phyloP scores from a whole-genome alignment of 192 early-diverging fungal species.

The Funneliformis geosporum region DNA sequence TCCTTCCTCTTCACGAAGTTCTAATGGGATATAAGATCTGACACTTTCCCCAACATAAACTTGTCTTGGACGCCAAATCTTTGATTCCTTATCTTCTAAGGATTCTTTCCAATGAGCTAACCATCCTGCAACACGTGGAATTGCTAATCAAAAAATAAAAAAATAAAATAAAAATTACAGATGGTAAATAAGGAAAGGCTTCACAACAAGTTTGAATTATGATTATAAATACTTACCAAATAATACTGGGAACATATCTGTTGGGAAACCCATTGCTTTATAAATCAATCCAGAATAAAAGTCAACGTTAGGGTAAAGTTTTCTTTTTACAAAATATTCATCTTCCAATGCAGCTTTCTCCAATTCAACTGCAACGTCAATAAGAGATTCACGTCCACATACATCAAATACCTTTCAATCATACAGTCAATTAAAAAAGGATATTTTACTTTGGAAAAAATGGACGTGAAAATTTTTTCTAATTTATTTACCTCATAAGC shows the following conservation, averaged over 20 bases:
- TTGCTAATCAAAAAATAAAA: conserved; percentile 34
- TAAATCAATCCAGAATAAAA: conserved; percentile 62
- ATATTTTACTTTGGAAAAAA: not conserved
- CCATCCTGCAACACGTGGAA: conserved; percentile 57
- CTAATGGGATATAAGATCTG: conserved; percentile 48
- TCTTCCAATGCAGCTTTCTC: conserved; percentile 60
- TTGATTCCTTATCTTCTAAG: conserved; percentile 50
- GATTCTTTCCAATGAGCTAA: conserved; percentile 68
- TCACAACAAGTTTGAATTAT: not conserved
- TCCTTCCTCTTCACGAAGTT: conserved; percentile 16
- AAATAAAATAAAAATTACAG: not conserved
- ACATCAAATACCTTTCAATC: conserved; percentile 58
- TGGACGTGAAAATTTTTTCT: not conserved
- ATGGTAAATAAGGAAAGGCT: not conserved
- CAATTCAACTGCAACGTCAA: conserved; percentile 65
- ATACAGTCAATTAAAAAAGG: conserved; percentile 5
- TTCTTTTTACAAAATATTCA: conserved; percentile 63
- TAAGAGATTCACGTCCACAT: conserved; percentile 57
- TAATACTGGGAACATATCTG: conserved; percentile 73
- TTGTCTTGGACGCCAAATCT: conserved; percentile 70
- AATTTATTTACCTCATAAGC: conserved; percentile 48
- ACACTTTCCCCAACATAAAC: conserved; percentile 55
- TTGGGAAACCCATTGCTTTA: conserved; percentile 70
- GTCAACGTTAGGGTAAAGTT: conserved; percentile 62
- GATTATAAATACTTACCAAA: conserved; percentile 49